A percentile compares a stretch with the other conserved stretches of the same genome.
Conservation (phyloP, 2,329 filamentous ascomycete species). For the Cordyceps javanica region DNA sequence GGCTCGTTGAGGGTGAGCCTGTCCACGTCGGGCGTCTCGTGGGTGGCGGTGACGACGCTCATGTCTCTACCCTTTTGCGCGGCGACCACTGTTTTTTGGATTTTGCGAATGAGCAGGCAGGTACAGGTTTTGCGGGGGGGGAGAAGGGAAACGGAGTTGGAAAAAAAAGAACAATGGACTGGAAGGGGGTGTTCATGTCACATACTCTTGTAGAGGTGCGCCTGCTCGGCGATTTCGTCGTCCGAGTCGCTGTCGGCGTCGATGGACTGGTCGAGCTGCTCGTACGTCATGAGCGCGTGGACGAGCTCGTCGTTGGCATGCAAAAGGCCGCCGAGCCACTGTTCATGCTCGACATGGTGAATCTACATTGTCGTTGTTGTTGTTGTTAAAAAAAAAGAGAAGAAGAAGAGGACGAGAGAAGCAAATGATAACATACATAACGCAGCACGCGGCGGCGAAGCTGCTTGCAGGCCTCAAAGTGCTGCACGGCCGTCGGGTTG, state of each 20-base stretch:
- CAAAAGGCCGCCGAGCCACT: conserved; percentile 85
- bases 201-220: conserved; percentile 57
- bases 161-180: too few relatives aligned
- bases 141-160: neutral
- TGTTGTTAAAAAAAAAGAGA: too few relatives aligned
- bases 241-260: conserved; percentile 68
- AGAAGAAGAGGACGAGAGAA: too few relatives aligned
- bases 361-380: too few relatives aligned
- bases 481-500: conserved; percentile 65
- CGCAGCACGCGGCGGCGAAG: conserved; percentile 78
- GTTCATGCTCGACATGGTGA: conserved; percentile 81
- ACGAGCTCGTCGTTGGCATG: conserved; percentile 97
- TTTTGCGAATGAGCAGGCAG: too few relatives aligned
- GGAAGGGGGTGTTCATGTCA: neutral
- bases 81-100: conserved; percentile 34
- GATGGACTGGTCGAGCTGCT: conserved; percentile 84
- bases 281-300: conserved; percentile 85
- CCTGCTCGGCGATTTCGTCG: conserved; percentile 61
- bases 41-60: neutral
- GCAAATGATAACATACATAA: conserved; percentile 54
- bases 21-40: neutral
- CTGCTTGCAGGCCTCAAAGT: conserved; percentile 81
- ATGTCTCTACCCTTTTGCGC: neutral
- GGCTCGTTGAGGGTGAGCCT: conserved; percentile 33
- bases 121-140: neutral